phyloP scores from a whole-genome alignment of 2,329 filamentous ascomycete genomes.

The Penicillium verrucosum region DNA sequence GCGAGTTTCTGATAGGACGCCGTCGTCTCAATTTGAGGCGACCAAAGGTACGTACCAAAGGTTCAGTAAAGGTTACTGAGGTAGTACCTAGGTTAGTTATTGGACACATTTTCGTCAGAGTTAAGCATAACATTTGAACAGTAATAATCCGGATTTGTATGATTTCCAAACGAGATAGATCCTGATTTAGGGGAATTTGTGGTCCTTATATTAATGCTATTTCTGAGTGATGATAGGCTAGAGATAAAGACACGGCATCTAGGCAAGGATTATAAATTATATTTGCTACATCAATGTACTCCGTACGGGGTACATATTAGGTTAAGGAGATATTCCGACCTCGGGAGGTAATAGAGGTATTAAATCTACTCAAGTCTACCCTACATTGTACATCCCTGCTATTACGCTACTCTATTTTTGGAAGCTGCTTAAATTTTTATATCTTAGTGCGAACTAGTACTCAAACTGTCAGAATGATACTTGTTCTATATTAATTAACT shows the following conservation, averaged over 20 bases:
- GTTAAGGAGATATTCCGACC: background rate
- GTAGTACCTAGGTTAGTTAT: background rate
- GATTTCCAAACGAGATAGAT: background rate
- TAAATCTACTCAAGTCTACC: background rate
- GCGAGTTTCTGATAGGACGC: conserved; percentile 1
- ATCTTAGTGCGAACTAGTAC: background rate
- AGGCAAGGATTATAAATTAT: background rate
- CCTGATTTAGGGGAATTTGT: background rate
- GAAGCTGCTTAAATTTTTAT: background rate
- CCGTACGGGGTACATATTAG: background rate
- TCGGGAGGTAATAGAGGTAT: background rate
- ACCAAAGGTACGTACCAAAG: background rate
- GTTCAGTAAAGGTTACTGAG: background rate
- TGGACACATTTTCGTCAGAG: background rate
- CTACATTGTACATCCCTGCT: background rate
- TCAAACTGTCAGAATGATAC: background rate
- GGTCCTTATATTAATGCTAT: background rate
- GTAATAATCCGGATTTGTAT: background rate
- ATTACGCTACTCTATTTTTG: background rate
- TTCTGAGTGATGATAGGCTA: no score
- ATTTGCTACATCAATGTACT: background rate
- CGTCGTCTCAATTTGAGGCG: background rate
- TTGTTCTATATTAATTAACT: background rate
- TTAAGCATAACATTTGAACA: background rate
- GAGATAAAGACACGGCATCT: background rate